Evolutionary conservation across 2,329 filamentous ascomycete genomes (phyloP), one percentile per base, ranked within the genome.

Genomic region (Pestalotiopsis sp.): DNA sequence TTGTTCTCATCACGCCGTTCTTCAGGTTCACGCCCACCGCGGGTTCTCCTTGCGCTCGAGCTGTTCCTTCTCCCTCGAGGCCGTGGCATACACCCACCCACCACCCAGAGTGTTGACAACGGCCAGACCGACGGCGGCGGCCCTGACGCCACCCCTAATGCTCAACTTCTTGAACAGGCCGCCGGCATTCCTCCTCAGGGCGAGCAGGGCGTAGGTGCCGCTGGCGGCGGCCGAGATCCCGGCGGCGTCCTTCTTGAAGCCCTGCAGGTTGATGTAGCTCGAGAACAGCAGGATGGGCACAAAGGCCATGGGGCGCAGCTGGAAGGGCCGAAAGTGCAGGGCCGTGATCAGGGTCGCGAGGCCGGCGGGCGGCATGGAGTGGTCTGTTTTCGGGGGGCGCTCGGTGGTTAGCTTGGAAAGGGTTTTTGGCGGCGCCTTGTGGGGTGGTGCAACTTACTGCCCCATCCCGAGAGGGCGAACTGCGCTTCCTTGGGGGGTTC

Each of bases 241-340:
- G 2, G 87, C 88, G 68, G 83, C 83, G 75, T 88, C 87, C 65
- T 85, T 87, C 70, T 83, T 84, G 80, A 86, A 89, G 69, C 87
- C 87, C 23, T 87, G 86, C 6, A 90, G 83, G 77, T 88, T 89
- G 74, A 89, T 83, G 79, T 90, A 90, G 75, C 83, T 85, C 66
- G 84, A 81, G 78, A 89, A 88, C 68, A 88, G 78, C 40, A 89
- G 83, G 31, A 86, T 81, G 27, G 85, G 85, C 72, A 85, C 79
- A 75, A 87, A 82, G 65, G 82, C 73, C 74, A 89, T 82, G 45
- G 87, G 85, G 3, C 87, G 78, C 13, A 80, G 72, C 72, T 86
- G 85, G 63, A 87, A 76, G 41, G 88, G 88, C 2, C 86, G 85
- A 59, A 81, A 82, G 81, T 90, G 88, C 17, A 89, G 84, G 45